Percentiles rank a stretch among this genome's conserved stretches.
These are phyloP conservation scores for Pterocarpus santalinus DNA, from an alignment of 306 rosid genomes.

Conservation along the genomic window DNA sequence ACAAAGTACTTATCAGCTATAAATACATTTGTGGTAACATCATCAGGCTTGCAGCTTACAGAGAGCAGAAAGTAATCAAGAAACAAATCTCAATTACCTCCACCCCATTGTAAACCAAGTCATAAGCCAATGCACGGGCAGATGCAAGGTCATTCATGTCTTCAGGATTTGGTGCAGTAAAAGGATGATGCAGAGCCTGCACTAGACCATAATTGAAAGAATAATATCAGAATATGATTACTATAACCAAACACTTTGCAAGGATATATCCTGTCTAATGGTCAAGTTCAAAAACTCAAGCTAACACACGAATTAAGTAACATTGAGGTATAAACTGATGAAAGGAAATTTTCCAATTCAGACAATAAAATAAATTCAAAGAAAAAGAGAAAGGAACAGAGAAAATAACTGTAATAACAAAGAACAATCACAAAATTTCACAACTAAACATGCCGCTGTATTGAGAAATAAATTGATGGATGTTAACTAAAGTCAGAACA, in stretches of 20 bases:
- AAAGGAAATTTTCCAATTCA: slow-evolving; percentile 23
- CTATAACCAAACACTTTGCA: slow-evolving; percentile 16
- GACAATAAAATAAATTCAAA: slow-evolving; percentile 10
- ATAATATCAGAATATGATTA: slow-evolving; percentile 22
- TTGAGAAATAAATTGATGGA: slow-evolving; percentile 25
- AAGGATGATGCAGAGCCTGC: slow-evolving; percentile 98
- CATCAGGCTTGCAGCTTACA: slow-evolving; percentile 39
- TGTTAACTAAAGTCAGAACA: slow-evolving; percentile 43
- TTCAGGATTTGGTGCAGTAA: slow-evolving; percentile 97
- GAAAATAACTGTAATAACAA: slow-evolving; percentile 7
- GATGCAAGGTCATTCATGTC: slow-evolving; percentile 86
- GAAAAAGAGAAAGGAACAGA: neutral
- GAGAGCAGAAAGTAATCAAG: slow-evolving; percentile 14
- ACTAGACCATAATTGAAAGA: slow-evolving; percentile 20
- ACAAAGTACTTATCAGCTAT: slow-evolving; percentile 34
- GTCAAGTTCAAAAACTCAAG: slow-evolving; percentile 14
- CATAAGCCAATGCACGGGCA: slow-evolving; percentile 98
- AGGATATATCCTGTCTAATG: neutral
- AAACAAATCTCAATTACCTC: slow-evolving; percentile 65
- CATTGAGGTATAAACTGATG: neutral
- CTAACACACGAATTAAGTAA: neutral
- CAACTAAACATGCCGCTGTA: slow-evolving; percentile 1
- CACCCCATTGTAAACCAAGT: slow-evolving; percentile 97
- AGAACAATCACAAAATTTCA: slow-evolving; percentile 1
- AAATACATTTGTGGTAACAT: slow-evolving; percentile 3